Evolutionary conservation across 345 rosid genomes (phyloP).

Genomic region (Aurinia saxatilis): DNA sequence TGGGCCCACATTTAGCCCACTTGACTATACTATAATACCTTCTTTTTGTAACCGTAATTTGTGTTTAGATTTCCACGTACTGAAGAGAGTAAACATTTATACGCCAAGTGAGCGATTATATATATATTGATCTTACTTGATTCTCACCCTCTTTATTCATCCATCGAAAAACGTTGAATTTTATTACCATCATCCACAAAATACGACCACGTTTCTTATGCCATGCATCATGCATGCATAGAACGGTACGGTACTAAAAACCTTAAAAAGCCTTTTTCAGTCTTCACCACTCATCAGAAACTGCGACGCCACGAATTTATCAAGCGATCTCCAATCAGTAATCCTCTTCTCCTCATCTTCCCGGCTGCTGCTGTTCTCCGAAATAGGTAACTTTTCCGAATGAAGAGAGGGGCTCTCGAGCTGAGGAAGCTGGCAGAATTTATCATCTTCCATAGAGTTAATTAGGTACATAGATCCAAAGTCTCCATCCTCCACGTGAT

Average conservation of each 20-base stretch:
- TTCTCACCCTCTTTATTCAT: not conserved
- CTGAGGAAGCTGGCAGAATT: conserved; percentile 69
- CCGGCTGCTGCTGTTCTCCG: conserved; percentile 11
- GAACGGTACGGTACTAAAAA: not conserved
- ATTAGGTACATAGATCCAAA: conserved; percentile 31
- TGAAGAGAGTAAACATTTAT: not conserved
- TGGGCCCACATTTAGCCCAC: conserved; percentile 19
- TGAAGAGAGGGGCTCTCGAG: conserved; percentile 64
- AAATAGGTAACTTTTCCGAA: conserved; percentile 19
- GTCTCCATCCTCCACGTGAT: conserved; percentile 45
- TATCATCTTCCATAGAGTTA: conserved; percentile 31
- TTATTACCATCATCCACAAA: conserved; percentile 12
- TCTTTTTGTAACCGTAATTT: not conserved
- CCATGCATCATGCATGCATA: conserved; percentile 24
- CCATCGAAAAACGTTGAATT: not conserved
- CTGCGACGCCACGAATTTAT: conserved; percentile 95
- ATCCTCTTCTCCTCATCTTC: conserved; percentile 38
- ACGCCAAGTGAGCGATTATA: not conserved
- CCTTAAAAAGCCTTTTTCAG: not conserved
- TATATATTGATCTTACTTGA: conserved; percentile 6
- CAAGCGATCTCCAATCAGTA: conserved; percentile 90
- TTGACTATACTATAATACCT: not conserved
- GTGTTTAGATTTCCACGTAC: not conserved
- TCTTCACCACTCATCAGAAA: conserved; percentile 56
- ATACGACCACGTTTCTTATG: not conserved